Evolutionary conservation across 768 basidiomycete species (phyloP).

Genomic region (Leccinellum rugosiceps): DNA sequence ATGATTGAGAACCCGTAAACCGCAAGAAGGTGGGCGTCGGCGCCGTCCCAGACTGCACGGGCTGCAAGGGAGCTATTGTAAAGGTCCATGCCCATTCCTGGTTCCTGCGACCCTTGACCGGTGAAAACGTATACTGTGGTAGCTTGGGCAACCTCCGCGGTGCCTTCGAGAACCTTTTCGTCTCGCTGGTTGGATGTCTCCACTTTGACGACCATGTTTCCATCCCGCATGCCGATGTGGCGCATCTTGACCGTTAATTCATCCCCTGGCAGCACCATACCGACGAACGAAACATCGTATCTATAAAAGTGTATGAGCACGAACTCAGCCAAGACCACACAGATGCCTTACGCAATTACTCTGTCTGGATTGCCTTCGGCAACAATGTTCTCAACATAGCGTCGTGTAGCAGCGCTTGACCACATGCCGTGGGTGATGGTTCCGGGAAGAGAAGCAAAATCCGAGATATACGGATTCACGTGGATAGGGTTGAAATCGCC

Average conservation of each 20-base stretch:
- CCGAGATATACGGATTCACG: slow-evolving; percentile 96
- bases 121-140: slow-evolving; percentile 96
- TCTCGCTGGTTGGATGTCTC: slow-evolving; percentile 81
- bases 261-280: slow-evolving; percentile 94
- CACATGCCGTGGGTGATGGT: slow-evolving; percentile 99
- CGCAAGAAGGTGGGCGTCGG: slow-evolving; percentile 87
- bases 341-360: slow-evolving; percentile 69
- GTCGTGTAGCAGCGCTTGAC: slow-evolving; percentile 92
- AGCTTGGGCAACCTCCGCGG: slow-evolving; percentile 91
- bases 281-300: slow-evolving; percentile 93
- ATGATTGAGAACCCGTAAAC: slow-evolving; percentile 99
- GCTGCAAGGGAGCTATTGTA: slow-evolving; percentile 92
- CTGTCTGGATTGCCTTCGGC: slow-evolving; percentile 92
- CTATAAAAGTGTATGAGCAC: slow-evolving; percentile 35
- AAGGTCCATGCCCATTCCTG: slow-evolving; percentile 99
- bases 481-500: slow-evolving; percentile 99
- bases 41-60: slow-evolving; percentile 95
- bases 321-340: neutral
- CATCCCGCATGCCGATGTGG: slow-evolving; percentile 89
- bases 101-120: slow-evolving; percentile 96
- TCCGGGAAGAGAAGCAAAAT: slow-evolving; percentile 87
- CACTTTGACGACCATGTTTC: slow-evolving; percentile 89
- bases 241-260: slow-evolving; percentile 82
- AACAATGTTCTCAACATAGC: slow-evolving; percentile 89
- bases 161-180: slow-evolving; percentile 89